phyloP scores from a whole-genome alignment of 768 basidiomycete genomes.

The Tylopilus intermedius region DNA sequence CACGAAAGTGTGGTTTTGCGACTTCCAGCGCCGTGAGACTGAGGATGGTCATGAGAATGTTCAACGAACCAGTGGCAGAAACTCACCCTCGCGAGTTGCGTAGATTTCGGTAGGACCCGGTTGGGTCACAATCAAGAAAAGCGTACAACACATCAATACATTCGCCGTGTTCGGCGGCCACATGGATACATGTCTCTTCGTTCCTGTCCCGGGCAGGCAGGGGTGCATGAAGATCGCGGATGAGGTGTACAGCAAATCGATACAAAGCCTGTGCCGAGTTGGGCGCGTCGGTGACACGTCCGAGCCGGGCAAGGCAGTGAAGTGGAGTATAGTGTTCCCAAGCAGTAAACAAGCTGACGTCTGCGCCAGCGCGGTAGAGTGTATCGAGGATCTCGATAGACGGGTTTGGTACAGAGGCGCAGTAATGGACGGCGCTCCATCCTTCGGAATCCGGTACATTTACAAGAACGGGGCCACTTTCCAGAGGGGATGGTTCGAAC shows the following conservation, averaged over 20 bases:
- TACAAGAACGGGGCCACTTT: slow-evolving; percentile 47
- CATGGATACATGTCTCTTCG: slow-evolving; percentile 74
- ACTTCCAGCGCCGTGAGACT: slow-evolving; percentile 62
- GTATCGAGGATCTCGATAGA: slow-evolving; percentile 62
- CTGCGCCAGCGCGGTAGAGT: slow-evolving; percentile 72
- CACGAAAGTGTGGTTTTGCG: slow-evolving; percentile 60
- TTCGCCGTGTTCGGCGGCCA: slow-evolving; percentile 70
- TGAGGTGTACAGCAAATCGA: slow-evolving; percentile 61
- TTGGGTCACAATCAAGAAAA: slow-evolving; percentile 61
- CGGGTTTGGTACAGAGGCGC: slow-evolving; percentile 50
- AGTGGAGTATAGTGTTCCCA: slow-evolving; percentile 62
- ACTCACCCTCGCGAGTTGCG: slow-evolving; percentile 70
- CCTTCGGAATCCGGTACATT: slow-evolving; percentile 64
- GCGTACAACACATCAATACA: slow-evolving; percentile 59
- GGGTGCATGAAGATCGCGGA: slow-evolving; percentile 65
- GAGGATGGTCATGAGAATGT: neutral
- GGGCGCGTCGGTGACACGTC: slow-evolving; percentile 30
- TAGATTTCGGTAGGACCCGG: slow-evolving; percentile 50
- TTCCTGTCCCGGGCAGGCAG: slow-evolving; percentile 59
- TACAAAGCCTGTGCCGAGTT: slow-evolving; percentile 41
- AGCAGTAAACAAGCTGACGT: slow-evolving; percentile 63
- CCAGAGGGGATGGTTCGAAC: slow-evolving; percentile 39
- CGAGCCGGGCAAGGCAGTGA: slow-evolving; percentile 55
- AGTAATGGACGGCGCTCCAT: slow-evolving; percentile 73
- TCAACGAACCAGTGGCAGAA: neutral